phyloP scores from a whole-genome alignment of 305 asterid genomes.

The Fraxinus nigra region DNA sequence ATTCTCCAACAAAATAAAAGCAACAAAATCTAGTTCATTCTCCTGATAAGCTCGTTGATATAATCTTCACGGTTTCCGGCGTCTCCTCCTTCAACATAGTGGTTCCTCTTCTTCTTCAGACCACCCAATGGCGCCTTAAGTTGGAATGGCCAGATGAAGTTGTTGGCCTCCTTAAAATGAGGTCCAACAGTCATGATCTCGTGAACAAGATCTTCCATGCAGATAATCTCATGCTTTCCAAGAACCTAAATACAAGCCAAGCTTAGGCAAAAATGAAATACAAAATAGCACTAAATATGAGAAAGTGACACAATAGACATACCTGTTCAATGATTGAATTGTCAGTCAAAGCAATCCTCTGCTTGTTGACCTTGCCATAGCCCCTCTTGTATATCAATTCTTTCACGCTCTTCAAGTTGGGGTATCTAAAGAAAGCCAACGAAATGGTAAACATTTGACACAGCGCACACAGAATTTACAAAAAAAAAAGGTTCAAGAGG shows the following conservation, averaged over 20 bases:
- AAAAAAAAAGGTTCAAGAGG: no score
- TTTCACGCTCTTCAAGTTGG: constrained; percentile 70
- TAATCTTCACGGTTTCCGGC: constrained; percentile 14
- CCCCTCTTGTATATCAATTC: constrained; percentile 88
- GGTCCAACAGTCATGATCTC: constrained; percentile 54
- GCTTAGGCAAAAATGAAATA: neutral
- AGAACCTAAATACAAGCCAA: constrained; percentile 15
- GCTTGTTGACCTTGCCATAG: constrained; percentile 71
- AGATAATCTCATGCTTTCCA: constrained; percentile 51
- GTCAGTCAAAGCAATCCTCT: constrained; percentile 68
- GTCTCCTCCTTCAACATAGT: constrained; percentile 10
- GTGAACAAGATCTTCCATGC: constrained; percentile 54
- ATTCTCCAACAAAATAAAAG: neutral
- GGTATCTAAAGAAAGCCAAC: constrained; percentile 46
- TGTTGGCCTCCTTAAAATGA: constrained; percentile 49
- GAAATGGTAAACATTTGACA: neutral
- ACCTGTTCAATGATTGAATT: constrained; percentile 73
- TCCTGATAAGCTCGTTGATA: constrained; percentile 12
- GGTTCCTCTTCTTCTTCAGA: constrained; percentile 13
- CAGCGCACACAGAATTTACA: neutral
- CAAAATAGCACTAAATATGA: neutral
- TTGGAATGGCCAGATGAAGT: constrained; percentile 44
- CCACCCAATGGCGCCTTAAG: constrained; percentile 10
- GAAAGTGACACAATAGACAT: neutral
- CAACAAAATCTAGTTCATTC: neutral